Percentiles rank a stretch among this genome's conserved stretches.
These are phyloP conservation scores for Astraeus odoratus DNA, from an alignment of 768 basidiomycete genomes.

Conservation along the genomic window DNA sequence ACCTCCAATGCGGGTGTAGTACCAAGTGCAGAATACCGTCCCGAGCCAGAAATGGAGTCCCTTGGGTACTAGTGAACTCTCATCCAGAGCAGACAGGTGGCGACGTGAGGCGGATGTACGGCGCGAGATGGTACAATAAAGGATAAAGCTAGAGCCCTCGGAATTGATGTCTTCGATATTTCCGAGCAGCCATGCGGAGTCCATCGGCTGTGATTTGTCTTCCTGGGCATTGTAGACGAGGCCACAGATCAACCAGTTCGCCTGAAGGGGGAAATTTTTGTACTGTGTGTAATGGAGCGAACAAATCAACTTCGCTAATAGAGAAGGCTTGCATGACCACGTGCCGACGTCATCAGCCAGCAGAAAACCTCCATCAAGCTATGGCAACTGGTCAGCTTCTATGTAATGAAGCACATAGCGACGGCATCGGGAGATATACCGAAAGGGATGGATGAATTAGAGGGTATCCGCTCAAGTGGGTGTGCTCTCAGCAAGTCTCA, in stretches of 20 bases:
- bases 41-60: slow-evolving; percentile 54
- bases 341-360: slow-evolving; percentile 52
- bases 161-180: slow-evolving; percentile 65
- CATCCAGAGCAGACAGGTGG: slow-evolving; percentile 74
- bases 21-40: slow-evolving; percentile 42
- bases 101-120: slow-evolving; percentile 64
- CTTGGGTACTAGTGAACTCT: slow-evolving; percentile 71
- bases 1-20: slow-evolving; percentile 24
- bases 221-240: slow-evolving; percentile 59
- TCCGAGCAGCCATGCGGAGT: slow-evolving; percentile 68
- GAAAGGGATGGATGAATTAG: slow-evolving; percentile 37
- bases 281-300: slow-evolving; percentile 41
- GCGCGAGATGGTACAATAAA: slow-evolving; percentile 75
- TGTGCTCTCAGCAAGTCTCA: no score
- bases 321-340: slow-evolving; percentile 48
- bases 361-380: slow-evolving; percentile 79
- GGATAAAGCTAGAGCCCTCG: slow-evolving; percentile 84
- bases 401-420: slow-evolving; percentile 89
- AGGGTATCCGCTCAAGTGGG: slow-evolving; percentile 47
- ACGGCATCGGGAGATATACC: slow-evolving; percentile 55
- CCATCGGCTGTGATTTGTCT: slow-evolving; percentile 80
- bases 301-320: neutral
- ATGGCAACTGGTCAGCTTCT: slow-evolving; percentile 76
- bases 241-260: slow-evolving; percentile 79
- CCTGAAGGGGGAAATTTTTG: slow-evolving; percentile 72